These are phyloP conservation scores for Auriscalpium orientale DNA, from an alignment of 768 basidiomycete genomes.

Conservation along the genomic window DNA sequence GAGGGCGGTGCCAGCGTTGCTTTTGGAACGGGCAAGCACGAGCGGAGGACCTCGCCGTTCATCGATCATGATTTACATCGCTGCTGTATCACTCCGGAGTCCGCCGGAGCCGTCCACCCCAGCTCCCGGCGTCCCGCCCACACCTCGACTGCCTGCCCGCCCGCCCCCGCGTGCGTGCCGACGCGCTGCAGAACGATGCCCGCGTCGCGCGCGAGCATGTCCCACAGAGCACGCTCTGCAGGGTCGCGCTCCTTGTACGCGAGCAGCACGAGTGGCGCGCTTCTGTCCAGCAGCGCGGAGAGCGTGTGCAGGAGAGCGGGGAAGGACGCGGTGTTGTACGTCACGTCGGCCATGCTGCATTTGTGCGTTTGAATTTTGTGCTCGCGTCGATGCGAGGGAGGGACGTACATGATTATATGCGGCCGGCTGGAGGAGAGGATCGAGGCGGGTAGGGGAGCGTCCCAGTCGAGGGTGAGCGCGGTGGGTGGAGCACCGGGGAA, in stretches of 20 bases:
- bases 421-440: slow-evolving; percentile 32
- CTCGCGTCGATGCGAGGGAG: background rate
- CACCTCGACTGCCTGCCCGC: slow-evolving; percentile 60
- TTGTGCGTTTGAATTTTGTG: too few relatives aligned
- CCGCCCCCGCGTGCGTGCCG: slow-evolving; percentile 48
- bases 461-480: slow-evolving; percentile 66
- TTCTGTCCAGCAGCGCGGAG: slow-evolving; percentile 31
- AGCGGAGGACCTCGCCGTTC: too few relatives aligned
- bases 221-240: slow-evolving; percentile 72
- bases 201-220: slow-evolving; percentile 35
- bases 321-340: slow-evolving; percentile 86
- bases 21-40: too few relatives aligned
- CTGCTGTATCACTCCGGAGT: too few relatives aligned
- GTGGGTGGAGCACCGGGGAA: slow-evolving; percentile 24
- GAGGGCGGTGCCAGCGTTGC: too few relatives aligned
- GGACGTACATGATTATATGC: slow-evolving; percentile 63
- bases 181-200: slow-evolving; percentile 53
- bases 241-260: slow-evolving; percentile 85
- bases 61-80: too few relatives aligned
- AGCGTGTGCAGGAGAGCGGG: slow-evolving; percentile 69
- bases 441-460: slow-evolving; percentile 43
- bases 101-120: too few relatives aligned
- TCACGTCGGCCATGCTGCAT: slow-evolving; percentile 88
- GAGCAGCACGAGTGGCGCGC: slow-evolving; percentile 46
- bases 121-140: slow-evolving; percentile 44